These are phyloP conservation scores for Plasmodium yoelii DNA, from an alignment of 169 alveolate genomes.

Conservation along the genomic window DNA sequence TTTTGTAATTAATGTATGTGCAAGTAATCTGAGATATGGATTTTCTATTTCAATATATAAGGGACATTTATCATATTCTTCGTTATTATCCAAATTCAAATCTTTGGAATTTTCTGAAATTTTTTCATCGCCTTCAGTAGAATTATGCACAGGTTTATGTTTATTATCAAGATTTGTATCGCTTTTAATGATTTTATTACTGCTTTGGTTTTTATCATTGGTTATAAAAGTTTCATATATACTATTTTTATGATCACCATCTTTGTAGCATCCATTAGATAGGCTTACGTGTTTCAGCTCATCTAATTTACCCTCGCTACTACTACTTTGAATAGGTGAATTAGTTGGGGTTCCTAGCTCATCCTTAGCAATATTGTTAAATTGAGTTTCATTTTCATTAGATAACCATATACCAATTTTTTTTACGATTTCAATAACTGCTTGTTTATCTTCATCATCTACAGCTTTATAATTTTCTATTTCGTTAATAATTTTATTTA, in stretches of 20 bases:
- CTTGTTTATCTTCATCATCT: conserved; percentile 82
- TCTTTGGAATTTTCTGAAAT: neutral
- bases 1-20: conserved; percentile 88
- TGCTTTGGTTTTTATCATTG: neutral
- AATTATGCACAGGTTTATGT: neutral
- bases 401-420: conserved; percentile 65
- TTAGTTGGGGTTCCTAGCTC: neutral
- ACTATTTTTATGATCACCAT: neutral
- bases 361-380: neutral
- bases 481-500: conserved; percentile 42
- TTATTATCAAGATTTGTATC: neutral
- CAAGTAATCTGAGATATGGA: conserved; percentile 88
- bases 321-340: neutral
- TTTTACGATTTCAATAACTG: conserved; percentile 78
- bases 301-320: neutral
- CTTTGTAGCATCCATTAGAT: neutral
- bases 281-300: neutral
- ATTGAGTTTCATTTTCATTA: neutral
- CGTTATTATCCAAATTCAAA: neutral
- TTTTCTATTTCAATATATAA: conserved; percentile 87
- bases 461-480: conserved; percentile 77
- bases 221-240: neutral
- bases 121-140: neutral
- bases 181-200: too few relatives aligned
- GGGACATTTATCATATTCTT: conserved; percentile 59